Evolutionary conservation across 2,329 filamentous ascomycete genomes (phyloP), one percentile per base, ranked within the genome.

Genomic region (Diaporthe sp.): DNA sequence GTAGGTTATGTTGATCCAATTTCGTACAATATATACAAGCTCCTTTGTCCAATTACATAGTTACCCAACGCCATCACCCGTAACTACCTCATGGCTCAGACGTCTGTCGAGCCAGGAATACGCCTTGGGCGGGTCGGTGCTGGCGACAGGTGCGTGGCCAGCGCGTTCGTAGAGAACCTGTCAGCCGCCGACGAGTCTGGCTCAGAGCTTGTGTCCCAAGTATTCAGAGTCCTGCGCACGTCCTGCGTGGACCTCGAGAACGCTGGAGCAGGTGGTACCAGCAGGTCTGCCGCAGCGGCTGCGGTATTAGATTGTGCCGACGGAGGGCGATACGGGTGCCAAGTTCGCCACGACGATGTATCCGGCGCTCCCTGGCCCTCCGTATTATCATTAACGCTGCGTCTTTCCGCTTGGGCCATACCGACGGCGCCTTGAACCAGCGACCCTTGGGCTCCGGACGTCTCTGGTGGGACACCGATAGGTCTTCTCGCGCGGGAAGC

Each of bases 121-220:
- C 40, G 40, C 40, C 42, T 47, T n/a, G 61, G 61, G 13, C 42
- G 42, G 7, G 28, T 33, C 6, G 61, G 61, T n/a, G 61, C 61
- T 25, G 61, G 61, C 8, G 61, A 67, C 19, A 67, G 22, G n/a
- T 67, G 19, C n/a, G 61, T 67, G 30, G 42, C 45, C 61, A 67
- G 28, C 13, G 22, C 40, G 3, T 30, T 35, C 10, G 45, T 13
- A 17, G 61, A 67, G 7, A 67, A 52, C 30, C 42, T 19, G 30
- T 67, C 61, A 15, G 61, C 42, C 22, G 45, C 42, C 12, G 61
- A 52, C 22, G 61, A 67, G 19, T 67, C 61, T 6, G 42, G 61
- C 30, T 67, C 61, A 8, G 61, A 67, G 61, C 61, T 50, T 25
- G 61, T 67, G 7, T 67, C 61, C 61, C 61, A 67, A 4, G 61